Evolutionary conservation across 164 flowering plant genomes (phyloP).

Genomic region (Tetracentron sinense): DNA sequence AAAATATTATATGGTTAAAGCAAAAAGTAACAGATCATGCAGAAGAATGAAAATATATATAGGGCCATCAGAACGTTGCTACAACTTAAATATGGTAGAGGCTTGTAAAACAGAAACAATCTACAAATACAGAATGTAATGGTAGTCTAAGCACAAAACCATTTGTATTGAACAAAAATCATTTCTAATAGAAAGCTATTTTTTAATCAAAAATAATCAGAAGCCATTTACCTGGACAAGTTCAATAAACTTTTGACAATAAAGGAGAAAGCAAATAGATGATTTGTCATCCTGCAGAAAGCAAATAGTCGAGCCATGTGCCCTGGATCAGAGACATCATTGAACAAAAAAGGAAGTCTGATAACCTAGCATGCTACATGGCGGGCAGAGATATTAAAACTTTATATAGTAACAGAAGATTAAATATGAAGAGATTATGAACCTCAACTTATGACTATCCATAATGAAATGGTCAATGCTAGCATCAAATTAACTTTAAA

Average conservation of each 20-base stretch:
- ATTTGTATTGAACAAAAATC: not conserved
- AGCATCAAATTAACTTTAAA: too few species aligned
- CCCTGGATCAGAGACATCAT: not conserved
- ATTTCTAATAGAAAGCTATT: not conserved
- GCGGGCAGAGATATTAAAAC: not conserved
- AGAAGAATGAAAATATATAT: too few species aligned
- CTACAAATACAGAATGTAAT: too few species aligned
- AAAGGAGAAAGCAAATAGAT: slow-evolving; percentile 76
- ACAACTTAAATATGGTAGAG: too few species aligned
- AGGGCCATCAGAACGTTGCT: too few species aligned
- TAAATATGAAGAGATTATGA: not conserved
- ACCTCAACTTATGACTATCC: too few species aligned
- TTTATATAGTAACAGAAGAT: not conserved
- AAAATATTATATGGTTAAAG: too few species aligned
- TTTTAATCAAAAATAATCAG: not conserved
- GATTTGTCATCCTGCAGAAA: slow-evolving; percentile 73
- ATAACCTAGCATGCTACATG: not conserved
- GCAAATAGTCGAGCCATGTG: slow-evolving; percentile 7
- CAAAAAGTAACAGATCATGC: too few species aligned
- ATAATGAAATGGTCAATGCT: too few species aligned
- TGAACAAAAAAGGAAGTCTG: not conserved
- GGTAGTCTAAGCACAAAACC: too few species aligned
- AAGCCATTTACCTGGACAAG: slow-evolving; percentile 69
- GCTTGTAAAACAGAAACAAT: too few species aligned
- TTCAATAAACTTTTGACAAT: slow-evolving; percentile 91